Evolutionary conservation across 768 basidiomycete species (phyloP).

Genomic region (Tephrocybe sp.): DNA sequence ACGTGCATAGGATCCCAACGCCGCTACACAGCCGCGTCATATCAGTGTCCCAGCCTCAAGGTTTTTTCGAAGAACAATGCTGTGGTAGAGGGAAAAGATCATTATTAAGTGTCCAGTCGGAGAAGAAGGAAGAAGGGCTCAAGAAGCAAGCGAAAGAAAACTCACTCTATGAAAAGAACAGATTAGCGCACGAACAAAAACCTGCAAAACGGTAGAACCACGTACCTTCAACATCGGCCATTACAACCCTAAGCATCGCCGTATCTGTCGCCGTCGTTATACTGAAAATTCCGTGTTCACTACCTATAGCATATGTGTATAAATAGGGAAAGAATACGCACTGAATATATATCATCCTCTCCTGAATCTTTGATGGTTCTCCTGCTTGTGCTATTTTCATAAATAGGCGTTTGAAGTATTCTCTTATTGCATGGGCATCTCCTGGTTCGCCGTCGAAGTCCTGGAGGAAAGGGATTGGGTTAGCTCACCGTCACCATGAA

Average conservation of each 20-base stretch:
- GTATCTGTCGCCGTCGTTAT: conserved; percentile 92
- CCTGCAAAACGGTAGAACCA: conserved; percentile 11
- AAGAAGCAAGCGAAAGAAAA: conserved; percentile 27
- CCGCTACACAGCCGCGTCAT: conserved; percentile 28
- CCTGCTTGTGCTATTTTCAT: conserved; percentile 79
- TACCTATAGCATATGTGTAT: not conserved
- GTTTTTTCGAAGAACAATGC: conserved; percentile 66
- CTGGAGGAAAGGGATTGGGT: conserved; percentile 37
- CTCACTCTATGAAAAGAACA: conserved; percentile 56
- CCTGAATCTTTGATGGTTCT: conserved; percentile 78
- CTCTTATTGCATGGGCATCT: conserved; percentile 72
- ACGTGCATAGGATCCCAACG: conserved; percentile 9
- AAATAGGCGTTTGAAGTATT: conserved; percentile 90
- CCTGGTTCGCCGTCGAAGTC: conserved; percentile 81
- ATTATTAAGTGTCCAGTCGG: conserved; percentile 29
- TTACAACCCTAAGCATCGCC: conserved; percentile 82
- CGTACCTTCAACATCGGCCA: conserved; percentile 94
- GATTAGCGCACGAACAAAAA: conserved; percentile 5
- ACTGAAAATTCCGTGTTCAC: conserved; percentile 32
- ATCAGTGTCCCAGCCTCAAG: conserved; percentile 67
- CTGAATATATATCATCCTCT: conserved; percentile 93
- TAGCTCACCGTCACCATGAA: no score
- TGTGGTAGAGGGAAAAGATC: conserved; percentile 31
- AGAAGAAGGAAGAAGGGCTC: conserved; percentile 18
- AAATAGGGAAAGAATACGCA: conserved; percentile 41